Evolutionary conservation across 1,284 basidiomycete species (phyloP).

Genomic region (Anthracocystis walkeri): DNA sequence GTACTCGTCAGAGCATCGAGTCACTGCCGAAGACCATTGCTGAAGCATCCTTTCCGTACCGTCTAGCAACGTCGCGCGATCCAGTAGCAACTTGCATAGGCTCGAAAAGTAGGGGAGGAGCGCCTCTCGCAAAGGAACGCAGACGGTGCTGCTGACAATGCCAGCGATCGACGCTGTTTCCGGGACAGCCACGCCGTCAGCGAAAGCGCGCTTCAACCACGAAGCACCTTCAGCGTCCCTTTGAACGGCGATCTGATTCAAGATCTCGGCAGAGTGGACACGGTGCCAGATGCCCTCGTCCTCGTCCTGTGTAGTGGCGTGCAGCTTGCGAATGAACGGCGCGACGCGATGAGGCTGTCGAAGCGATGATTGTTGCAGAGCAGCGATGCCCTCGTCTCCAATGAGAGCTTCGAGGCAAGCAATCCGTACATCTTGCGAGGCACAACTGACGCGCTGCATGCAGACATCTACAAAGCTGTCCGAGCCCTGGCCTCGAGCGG

Average conservation of each 20-base stretch:
- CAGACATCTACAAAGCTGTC: constrained; percentile 29
- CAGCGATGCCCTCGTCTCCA: constrained; percentile 28
- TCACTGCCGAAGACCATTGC: constrained; percentile 30
- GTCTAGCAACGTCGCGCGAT: not conserved
- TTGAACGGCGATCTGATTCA: constrained; percentile 25
- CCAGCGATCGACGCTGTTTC: constrained; percentile 22
- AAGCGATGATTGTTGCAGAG: constrained; percentile 23
- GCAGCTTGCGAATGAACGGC: constrained; percentile 27
- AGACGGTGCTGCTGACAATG: constrained; percentile 28
- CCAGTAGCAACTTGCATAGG: constrained; percentile 35
- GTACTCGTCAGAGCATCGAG: constrained; percentile 41
- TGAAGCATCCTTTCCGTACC: constrained; percentile 14
- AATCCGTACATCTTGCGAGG: constrained; percentile 30
- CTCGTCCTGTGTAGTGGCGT: constrained; percentile 18
- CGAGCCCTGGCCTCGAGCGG: constrained; percentile 2
- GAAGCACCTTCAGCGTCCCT: constrained; percentile 9
- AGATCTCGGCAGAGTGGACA: constrained; percentile 33
- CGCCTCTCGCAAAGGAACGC: constrained; percentile 51
- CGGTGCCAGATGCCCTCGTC: constrained; percentile 48
- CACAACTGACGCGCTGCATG: constrained; percentile 2
- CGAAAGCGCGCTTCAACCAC: constrained; percentile 19
- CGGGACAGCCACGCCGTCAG: not conserved
- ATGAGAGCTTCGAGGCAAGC: constrained; percentile 41
- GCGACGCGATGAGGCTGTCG: constrained; percentile 8
- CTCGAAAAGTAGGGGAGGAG: constrained; percentile 51